Percentiles rank a stretch among this genome's conserved stretches.
Evolutionary conservation across 176 grass and related monocot species (phyloP).

Genomic region (Miscanthus lutarioriparius): DNA sequence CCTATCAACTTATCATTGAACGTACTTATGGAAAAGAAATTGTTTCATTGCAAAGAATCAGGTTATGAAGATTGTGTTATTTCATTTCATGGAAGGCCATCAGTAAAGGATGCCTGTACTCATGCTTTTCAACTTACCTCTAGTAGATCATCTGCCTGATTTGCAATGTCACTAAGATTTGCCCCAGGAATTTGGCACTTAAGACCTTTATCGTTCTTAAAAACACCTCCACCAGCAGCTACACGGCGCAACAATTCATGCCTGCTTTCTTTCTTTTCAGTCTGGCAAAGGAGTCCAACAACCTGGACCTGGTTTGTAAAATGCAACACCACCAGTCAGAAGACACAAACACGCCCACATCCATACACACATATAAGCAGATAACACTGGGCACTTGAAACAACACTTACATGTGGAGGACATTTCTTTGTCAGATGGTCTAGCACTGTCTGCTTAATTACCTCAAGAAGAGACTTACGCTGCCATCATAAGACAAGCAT

Average conservation of each 20-base stretch:
- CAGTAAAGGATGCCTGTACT: background rate
- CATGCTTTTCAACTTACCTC: constrained; percentile 57
- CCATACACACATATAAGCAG: background rate
- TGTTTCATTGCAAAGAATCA: constrained; percentile 8
- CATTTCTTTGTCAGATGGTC: constrained; percentile 95
- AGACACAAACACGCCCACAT: background rate
- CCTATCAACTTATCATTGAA: background rate
- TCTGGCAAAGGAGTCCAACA: constrained; percentile 96
- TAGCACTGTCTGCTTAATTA: constrained; percentile 89
- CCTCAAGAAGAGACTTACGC: constrained; percentile 83
- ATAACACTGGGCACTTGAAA: background rate
- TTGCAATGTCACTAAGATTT: constrained; percentile 96
- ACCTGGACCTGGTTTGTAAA: constrained; percentile 76
- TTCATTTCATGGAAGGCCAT: background rate
- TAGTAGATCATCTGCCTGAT: constrained; percentile 90
- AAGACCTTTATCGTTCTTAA: constrained; percentile 76
- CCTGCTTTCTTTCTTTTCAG: constrained; percentile 82
- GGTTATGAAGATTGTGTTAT: background rate
- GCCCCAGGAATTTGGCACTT: constrained; percentile 84
- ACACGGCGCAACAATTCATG: constrained; percentile 84
- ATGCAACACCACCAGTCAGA: background rate
- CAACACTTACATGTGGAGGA: constrained; percentile 81
- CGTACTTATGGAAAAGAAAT: background rate
- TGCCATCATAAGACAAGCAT: constrained; percentile 38
- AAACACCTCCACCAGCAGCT: constrained; percentile 93